phyloP scores from a whole-genome alignment of 257 asterid genomes.

The Datura wrightii region DNA sequence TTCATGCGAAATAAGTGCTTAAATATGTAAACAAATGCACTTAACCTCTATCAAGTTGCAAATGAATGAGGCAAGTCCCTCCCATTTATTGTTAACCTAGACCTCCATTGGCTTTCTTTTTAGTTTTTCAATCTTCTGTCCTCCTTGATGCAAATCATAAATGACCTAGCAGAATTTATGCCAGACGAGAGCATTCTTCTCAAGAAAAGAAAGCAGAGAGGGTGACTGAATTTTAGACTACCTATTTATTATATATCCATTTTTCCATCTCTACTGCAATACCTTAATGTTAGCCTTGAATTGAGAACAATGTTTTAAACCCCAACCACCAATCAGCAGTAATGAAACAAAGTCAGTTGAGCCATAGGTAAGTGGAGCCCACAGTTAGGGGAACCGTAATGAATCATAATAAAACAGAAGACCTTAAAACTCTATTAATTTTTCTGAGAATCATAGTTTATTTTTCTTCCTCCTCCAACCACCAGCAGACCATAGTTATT shows the following conservation, averaged over 20 bases:
- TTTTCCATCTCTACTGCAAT: background rate
- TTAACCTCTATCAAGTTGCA: too few species aligned
- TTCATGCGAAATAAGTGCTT: too few species aligned
- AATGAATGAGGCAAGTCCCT: background rate
- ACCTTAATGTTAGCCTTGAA: background rate
- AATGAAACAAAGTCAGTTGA: background rate
- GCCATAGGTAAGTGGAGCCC: background rate
- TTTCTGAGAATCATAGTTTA: background rate
- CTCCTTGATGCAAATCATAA: too few species aligned
- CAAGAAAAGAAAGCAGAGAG: too few species aligned
- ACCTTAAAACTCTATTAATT: background rate
- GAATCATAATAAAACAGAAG: background rate
- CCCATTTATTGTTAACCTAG: background rate
- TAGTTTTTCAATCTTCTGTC: too few species aligned
- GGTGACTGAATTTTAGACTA: too few species aligned
- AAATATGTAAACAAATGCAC: too few species aligned
- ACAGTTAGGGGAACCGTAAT: background rate
- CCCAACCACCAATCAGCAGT: background rate
- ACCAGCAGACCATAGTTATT: conserved; percentile 7
- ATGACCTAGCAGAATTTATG: too few species aligned
- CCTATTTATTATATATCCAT: conserved; percentile 18
- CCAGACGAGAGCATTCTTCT: too few species aligned
- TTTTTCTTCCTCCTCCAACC: conserved; percentile 14
- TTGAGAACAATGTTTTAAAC: conserved; percentile 8
- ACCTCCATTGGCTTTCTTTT: background rate